Base-by-base conservation (phyloP, 352 stramenopile genomes). In the Globisporangium parvum region DNA sequence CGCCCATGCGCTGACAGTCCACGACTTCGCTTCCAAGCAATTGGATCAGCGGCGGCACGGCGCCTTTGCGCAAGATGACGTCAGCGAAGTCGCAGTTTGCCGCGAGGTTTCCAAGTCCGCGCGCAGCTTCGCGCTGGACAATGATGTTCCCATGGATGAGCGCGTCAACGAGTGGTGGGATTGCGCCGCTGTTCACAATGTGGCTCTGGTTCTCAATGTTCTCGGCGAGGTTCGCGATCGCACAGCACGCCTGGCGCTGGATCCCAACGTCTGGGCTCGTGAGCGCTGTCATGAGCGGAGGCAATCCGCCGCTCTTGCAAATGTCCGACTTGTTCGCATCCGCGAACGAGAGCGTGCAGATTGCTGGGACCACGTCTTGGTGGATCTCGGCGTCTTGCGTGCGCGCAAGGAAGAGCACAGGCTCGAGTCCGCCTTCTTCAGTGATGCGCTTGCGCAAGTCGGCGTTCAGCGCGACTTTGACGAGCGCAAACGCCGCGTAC, bases 251-350 rank as follows among this genome's bases (percentile, higher is more conserved):
- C 66, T 98, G 87, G 18, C 91, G 85, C 56, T 96, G 85, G 39
- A 95, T 90, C 2, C 88, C 77, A 10, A 87, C 70, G 62, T 92
- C 85, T 0, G 56, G 56, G 51, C 79, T 91, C 9, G 78, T 65
- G 21, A 96, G 79, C 10, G 81, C 80, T 24, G 73, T 66, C 54
- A 98, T 78, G 11, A 99, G 77, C 17, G 89, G 78, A 26, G 91
- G 84, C 37, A 98, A 64, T 0, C 91, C 93, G n/a, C 93, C 93
- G 63, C 88, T 84, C n/a, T 88, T 90, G 67, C 87, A 96, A 50
- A 98, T 98, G 48, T 97, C 86, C 3, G 89, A 75, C 62, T 98
- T 98, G 75, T 98, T 98, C 21, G 84, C 80, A 57, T 98, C 91
- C 0, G 85, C 77, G 61, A 97, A 97, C 3, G 82, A 96, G 6